Conservation (phyloP, 257 asterid species). For the Lithospermum erythrorhizon region DNA sequence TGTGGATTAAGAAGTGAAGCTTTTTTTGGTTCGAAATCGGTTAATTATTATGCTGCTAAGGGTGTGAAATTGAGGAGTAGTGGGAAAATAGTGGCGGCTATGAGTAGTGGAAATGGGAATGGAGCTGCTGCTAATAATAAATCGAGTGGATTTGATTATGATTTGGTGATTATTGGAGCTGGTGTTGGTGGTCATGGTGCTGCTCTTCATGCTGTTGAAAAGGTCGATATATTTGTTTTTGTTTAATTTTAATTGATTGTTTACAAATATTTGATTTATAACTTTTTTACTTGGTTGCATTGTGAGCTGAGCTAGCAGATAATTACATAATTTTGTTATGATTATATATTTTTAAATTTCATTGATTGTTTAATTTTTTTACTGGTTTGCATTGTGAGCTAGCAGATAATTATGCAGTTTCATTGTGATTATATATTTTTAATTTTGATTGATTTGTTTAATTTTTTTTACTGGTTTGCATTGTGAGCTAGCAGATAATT, state of each 20-base stretch:
- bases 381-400: no score
- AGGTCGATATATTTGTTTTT: not conserved
- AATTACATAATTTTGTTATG: no score
- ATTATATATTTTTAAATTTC: no score
- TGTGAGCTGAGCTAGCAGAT: no score
- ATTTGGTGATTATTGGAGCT: constrained; percentile 34
- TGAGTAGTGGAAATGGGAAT: not conserved
- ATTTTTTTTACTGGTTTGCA: no score
- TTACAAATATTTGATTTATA: no score
- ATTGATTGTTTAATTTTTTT: no score
- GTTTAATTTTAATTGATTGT: not conserved
- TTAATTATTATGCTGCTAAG: not conserved
- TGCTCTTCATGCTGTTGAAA: not conserved
- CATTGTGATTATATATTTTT: no score
- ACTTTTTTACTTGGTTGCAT: no score
- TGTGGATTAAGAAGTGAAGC: constrained; percentile 23
- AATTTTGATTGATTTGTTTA: no score
- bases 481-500: no score
- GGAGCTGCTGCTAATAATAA: constrained; percentile 15
- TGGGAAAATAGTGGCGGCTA: not conserved
- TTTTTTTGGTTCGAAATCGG: not conserved
- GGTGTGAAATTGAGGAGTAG: not conserved
- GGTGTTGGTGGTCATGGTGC: constrained; percentile 35
- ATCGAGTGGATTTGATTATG: constrained; percentile 26
- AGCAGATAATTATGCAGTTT: no score